Conservation (phyloP, 2,329 filamentous ascomycete genomes). For the Seiridium cupressi region DNA sequence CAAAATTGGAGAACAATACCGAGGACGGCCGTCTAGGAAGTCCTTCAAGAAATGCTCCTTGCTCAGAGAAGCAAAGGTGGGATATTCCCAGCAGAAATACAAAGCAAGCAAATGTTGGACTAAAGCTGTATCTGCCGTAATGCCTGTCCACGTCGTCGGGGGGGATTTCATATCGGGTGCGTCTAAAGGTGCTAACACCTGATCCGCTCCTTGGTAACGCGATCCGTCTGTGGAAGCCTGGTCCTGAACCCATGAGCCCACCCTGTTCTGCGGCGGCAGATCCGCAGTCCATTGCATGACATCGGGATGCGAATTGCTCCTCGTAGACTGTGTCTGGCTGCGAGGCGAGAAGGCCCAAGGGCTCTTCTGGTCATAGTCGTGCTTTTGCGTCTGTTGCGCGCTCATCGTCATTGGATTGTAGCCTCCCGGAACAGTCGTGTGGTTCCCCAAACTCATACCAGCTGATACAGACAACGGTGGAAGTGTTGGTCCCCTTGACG, state of each 20-base stretch:
- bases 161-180: slow-evolving; percentile 42
- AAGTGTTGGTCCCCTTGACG: slow-evolving; percentile 22
- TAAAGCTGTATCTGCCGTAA: slow-evolving; percentile 56
- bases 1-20: slow-evolving; percentile 67
- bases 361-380: slow-evolving; percentile 42
- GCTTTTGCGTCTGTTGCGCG: slow-evolving; percentile 26
- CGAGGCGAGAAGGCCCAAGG: slow-evolving; percentile 48
- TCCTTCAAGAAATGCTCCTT: slow-evolving; percentile 70
- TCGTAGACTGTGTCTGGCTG: slow-evolving; percentile 44
- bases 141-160: slow-evolving; percentile 54
- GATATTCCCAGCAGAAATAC: slow-evolving; percentile 76
- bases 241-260: slow-evolving; percentile 50
- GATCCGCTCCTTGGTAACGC: slow-evolving; percentile 41
- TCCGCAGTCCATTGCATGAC: slow-evolving; percentile 45
- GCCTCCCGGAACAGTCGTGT: slow-evolving; percentile 9
- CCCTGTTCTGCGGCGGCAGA: slow-evolving; percentile 40
- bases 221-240: slow-evolving; percentile 29
- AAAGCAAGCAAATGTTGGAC: slow-evolving; percentile 63
- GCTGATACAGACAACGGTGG: slow-evolving; percentile 21
- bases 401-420: slow-evolving; percentile 29
- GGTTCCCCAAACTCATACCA: slow-evolving; percentile 15
- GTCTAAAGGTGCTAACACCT: slow-evolving; percentile 46
- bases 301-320: slow-evolving; percentile 46
- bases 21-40: slow-evolving; percentile 56
- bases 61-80: slow-evolving; percentile 70